These are phyloP conservation scores for Pichia sp. DNA, from an alignment of 1,139 yeast genomes.

Conservation along the genomic window DNA sequence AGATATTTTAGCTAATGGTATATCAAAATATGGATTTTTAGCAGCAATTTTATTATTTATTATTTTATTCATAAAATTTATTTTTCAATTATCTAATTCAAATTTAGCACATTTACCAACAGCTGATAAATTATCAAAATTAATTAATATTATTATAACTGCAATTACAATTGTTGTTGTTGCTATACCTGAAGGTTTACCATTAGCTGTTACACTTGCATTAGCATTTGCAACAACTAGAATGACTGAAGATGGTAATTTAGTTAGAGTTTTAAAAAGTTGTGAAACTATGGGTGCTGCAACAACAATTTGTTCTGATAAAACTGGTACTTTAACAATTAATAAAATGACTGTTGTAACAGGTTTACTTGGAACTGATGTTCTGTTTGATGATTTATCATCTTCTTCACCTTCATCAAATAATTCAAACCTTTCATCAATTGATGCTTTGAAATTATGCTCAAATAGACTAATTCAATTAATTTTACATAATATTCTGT, in stretches of 20 bases:
- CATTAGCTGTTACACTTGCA: constrained; percentile 92
- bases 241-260: constrained; percentile 93
- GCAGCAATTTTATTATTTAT: constrained; percentile 76
- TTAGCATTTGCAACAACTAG: constrained; percentile 96
- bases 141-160: constrained; percentile 80
- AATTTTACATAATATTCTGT: constrained; percentile 54
- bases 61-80: constrained; percentile 71
- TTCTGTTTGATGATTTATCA: constrained; percentile 37
- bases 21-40: constrained; percentile 85
- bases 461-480: constrained; percentile 16
- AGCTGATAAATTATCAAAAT: constrained; percentile 76
- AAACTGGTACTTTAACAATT: constrained; percentile 93
- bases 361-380: constrained; percentile 51
- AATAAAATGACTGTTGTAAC: constrained; percentile 85
- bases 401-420: not conserved
- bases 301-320: constrained; percentile 93
- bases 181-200: constrained; percentile 97
- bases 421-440: constrained; percentile 2
- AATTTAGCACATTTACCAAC: constrained; percentile 44
- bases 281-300: constrained; percentile 99
- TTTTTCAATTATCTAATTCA: constrained; percentile 44
- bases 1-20: constrained; percentile 80
- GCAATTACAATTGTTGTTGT: constrained; percentile 91
- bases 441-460: constrained; percentile 1
- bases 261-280: constrained; percentile 86